These are phyloP conservation scores for Ogataea haglerorum DNA, from an alignment of 805 yeast species.

Conservation along the genomic window DNA sequence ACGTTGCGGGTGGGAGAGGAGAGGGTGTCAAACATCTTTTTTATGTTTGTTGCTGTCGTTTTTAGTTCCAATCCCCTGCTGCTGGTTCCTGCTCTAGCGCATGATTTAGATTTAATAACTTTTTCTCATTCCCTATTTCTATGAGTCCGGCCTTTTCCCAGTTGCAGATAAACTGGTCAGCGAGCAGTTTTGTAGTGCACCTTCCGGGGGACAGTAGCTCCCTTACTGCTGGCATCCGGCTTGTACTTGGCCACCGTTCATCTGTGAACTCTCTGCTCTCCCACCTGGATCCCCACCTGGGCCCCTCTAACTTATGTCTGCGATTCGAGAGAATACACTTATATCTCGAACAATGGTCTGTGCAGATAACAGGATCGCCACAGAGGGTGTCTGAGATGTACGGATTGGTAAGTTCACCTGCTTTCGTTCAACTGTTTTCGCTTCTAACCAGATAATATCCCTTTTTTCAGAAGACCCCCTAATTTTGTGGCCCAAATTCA, in stretches of 20 bases:
- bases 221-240: not conserved
- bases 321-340: not conserved
- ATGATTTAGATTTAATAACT: too few relatives aligned
- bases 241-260: not conserved
- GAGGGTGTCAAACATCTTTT: too few relatives aligned
- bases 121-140: too few relatives aligned
- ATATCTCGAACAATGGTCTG: slow-evolving; percentile 2
- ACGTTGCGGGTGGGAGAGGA: too few relatives aligned
- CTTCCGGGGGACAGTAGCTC: not conserved
- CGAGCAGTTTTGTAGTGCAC: not conserved
- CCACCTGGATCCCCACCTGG: not conserved
- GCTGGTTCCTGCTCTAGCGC: too few relatives aligned
- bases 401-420: not conserved
- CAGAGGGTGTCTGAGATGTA: not conserved
- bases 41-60: too few relatives aligned
- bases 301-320: not conserved
- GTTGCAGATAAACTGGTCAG: too few relatives aligned
- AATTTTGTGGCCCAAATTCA: slow-evolving; percentile 1
- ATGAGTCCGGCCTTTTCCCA: too few relatives aligned
- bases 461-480: slow-evolving; percentile 1
- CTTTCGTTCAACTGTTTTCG: not conserved
- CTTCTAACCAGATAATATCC: slow-evolving; percentile 5
- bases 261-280: not conserved
- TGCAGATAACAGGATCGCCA: slow-evolving; percentile 1
- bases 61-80: too few relatives aligned